phyloP scores from a whole-genome alignment of 2,329 filamentous ascomycete genomes.

The Fusarium staphyleae region DNA sequence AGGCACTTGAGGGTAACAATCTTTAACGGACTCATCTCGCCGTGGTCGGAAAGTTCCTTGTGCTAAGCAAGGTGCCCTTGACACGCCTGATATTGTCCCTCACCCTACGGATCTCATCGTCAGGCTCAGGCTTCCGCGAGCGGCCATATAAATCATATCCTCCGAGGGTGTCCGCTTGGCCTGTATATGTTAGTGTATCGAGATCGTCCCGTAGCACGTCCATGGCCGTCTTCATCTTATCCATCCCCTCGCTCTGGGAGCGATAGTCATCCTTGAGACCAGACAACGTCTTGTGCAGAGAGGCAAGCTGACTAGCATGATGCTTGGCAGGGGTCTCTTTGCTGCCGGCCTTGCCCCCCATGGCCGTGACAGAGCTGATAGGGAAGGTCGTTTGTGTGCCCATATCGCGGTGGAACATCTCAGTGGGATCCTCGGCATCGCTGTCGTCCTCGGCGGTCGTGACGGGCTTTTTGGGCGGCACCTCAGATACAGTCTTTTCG shows the following conservation, averaged over 20 bases:
- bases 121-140: slow-evolving; percentile 58
- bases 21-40: slow-evolving; percentile 36
- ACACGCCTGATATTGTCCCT: slow-evolving; percentile 79
- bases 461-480: slow-evolving; percentile 53
- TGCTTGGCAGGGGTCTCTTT: slow-evolving; percentile 44
- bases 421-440: slow-evolving; percentile 70
- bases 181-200: slow-evolving; percentile 62
- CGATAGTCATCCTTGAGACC: slow-evolving; percentile 54
- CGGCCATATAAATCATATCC: slow-evolving; percentile 53
- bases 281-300: slow-evolving; percentile 53
- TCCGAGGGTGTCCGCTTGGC: slow-evolving; percentile 48
- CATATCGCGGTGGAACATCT: slow-evolving; percentile 82
- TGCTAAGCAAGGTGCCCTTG: slow-evolving; percentile 79
- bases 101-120: slow-evolving; percentile 75
- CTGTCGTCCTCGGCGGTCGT: slow-evolving; percentile 48
- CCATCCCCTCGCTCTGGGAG: slow-evolving; percentile 56
- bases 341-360: slow-evolving; percentile 7
- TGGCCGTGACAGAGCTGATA: slow-evolving; percentile 26
- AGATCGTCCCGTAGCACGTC: slow-evolving; percentile 71
- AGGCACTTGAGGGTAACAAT: neutral
- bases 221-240: slow-evolving; percentile 59
- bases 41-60: slow-evolving; percentile 72
- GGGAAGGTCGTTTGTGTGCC: slow-evolving; percentile 74
- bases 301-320: slow-evolving; percentile 53
- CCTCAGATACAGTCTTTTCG: slow-evolving; percentile 65